Evolutionary conservation across 1,139 yeast genomes (phyloP), one percentile per base, ranked within the genome.

Genomic region (Yueomyces sp.): DNA sequence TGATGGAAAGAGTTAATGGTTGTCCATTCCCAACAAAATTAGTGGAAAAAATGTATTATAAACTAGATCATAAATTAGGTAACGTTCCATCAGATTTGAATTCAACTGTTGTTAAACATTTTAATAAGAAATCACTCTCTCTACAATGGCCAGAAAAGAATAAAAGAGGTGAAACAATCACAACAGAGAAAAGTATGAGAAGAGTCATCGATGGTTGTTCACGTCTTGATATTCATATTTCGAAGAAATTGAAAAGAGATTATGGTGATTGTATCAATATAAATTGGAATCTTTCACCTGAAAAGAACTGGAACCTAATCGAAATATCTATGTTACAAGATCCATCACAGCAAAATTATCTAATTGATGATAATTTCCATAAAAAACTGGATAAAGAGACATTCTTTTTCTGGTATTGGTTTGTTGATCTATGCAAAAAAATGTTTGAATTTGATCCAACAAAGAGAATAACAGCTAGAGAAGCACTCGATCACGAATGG

Each of bases 401-500:
- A 46, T 80, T 81, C 58, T 72, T 78, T 35, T 82, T 82, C 55
- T 82, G 91, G 91, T 82, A 75, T 70, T 75, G 73, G 62, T 81
- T 80, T 55, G 70, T 81, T 47, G 91, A 82, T 60, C 65, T 82
- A 53, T 66, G 81, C 40, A 70, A 73, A 47, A 72, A 72, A 50
- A 65, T 81, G 62, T 72, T 82, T 51, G 73, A 72, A 41, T 76
- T 77, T 40, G 77, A 81, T 57, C 89, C 91, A 3, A 62, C 69
- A 1, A 70, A 73, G 47, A 65, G 93, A 54, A 67, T 81, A 37
- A 72, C 76, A 4, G 89, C 89, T 1, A 66, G 69, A 45, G 84
- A 80, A 44, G 87, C 89, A 1, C 64, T 82, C 62, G 73, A 75
- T 41, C 91, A 82, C 60, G 80, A 79, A 44, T 82, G 91, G 89